Evolutionary conservation across 768 basidiomycete species (phyloP).

Genomic region (Rubroboletus satanas): DNA sequence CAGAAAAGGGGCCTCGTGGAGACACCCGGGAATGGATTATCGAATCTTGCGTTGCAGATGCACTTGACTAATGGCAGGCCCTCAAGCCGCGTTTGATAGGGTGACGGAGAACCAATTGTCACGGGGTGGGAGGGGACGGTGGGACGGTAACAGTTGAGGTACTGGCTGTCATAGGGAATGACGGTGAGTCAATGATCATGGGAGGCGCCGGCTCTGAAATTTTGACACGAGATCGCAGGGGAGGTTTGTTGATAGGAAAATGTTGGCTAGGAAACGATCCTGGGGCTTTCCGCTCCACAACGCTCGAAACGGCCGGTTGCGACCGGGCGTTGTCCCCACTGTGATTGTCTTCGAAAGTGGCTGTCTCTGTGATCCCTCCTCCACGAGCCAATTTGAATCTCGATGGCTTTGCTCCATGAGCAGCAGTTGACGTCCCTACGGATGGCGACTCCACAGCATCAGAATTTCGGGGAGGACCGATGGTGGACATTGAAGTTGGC

Average conservation of each 20-base stretch:
- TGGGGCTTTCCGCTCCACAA: slow-evolving; percentile 25
- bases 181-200: slow-evolving; percentile 18
- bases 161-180: slow-evolving; percentile 11
- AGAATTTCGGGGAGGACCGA: background rate
- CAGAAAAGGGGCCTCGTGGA: background rate
- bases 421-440: background rate
- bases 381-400: slow-evolving; percentile 41
- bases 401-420: slow-evolving; percentile 37
- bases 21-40: background rate
- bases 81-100: slow-evolving; percentile 9
- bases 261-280: slow-evolving; percentile 3
- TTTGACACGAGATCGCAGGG: background rate
- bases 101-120: slow-evolving; percentile 18
- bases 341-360: slow-evolving; percentile 25
- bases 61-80: slow-evolving; percentile 24
- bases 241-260: slow-evolving; percentile 19
- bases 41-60: slow-evolving; percentile 12
- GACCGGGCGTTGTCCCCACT: slow-evolving; percentile 31
- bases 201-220: slow-evolving; percentile 4
- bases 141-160: background rate
- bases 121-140: slow-evolving; percentile 5
- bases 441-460: background rate
- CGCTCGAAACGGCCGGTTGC: slow-evolving; percentile 28
- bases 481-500: slow-evolving; percentile 1
- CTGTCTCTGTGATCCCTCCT: background rate